phyloP scores from a whole-genome alignment of 2,329 filamentous ascomycete species.

The Aspergillus ustus region DNA sequence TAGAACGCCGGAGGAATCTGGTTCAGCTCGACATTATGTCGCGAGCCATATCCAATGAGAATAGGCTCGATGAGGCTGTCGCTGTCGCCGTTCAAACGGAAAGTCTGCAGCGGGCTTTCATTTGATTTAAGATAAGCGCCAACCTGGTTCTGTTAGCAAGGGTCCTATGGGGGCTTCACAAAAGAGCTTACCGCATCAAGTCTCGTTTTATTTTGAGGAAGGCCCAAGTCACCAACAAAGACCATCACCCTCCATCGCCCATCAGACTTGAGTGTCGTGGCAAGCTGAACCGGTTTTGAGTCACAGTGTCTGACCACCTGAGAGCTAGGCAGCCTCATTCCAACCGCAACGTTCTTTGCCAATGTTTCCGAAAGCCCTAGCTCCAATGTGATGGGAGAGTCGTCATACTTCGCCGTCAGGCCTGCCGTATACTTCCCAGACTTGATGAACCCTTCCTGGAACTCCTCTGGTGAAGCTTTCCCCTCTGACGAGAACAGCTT shows the following conservation, averaged over 20 bases:
- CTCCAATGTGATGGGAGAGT: conserved; percentile 52
- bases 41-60: conserved; percentile 57
- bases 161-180: neutral
- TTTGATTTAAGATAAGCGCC: conserved; percentile 46
- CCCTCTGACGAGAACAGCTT: conserved; percentile 56
- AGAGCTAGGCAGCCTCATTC: conserved; percentile 57
- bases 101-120: conserved; percentile 48
- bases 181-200: conserved; percentile 44
- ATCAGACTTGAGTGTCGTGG: conserved; percentile 56
- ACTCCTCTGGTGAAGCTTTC: conserved; percentile 53
- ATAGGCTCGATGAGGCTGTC: conserved; percentile 64
- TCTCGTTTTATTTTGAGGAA: conserved; percentile 30
- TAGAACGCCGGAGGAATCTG: conserved; percentile 62
- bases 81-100: conserved; percentile 52
- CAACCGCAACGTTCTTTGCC: conserved; percentile 46
- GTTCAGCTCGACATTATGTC: conserved; percentile 55
- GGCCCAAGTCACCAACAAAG: conserved; percentile 52
- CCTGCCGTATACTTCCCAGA: conserved; percentile 66
- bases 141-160: conserved; percentile 33
- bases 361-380: conserved; percentile 38
- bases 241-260: conserved; percentile 58
- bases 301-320: conserved; percentile 66
- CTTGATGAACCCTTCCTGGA: conserved; percentile 62
- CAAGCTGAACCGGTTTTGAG: conserved; percentile 60
- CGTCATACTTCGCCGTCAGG: conserved; percentile 59